phyloP scores from a whole-genome alignment of 1,284 basidiomycete species.

The Rhodotorula sp. region DNA sequence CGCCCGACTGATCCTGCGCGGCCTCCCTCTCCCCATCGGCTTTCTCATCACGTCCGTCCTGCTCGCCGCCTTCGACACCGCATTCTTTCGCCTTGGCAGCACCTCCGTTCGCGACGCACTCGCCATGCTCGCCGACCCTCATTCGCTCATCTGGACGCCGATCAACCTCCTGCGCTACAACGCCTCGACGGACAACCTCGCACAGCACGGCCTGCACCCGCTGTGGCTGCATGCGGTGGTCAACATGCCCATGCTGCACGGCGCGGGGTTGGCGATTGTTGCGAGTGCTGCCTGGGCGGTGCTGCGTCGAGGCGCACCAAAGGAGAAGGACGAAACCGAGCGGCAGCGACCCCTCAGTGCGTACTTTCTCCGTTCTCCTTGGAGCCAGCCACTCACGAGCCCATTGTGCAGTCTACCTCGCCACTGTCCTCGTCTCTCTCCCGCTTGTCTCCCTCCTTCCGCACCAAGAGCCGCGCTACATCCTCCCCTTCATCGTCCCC shows the following conservation, averaged over 20 bases:
- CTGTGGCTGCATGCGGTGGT: constrained; percentile 47
- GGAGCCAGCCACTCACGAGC: neutral
- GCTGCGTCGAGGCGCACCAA: neutral
- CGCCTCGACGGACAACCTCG: constrained; percentile 46
- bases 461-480: constrained; percentile 52
- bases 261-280: constrained; percentile 26
- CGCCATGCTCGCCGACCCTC: neutral
- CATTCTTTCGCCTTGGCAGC: constrained; percentile 3
- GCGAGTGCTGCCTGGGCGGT: neutral
- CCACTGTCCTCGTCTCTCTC: constrained; percentile 12
- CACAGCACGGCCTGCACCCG: constrained; percentile 50
- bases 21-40: constrained; percentile 1
- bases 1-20: neutral
- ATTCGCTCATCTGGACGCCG: constrained; percentile 41
- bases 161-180: constrained; percentile 50
- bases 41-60: constrained; percentile 6
- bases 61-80: constrained; percentile 30
- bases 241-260: constrained; percentile 50
- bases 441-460: constrained; percentile 48
- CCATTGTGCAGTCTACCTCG: constrained; percentile 13
- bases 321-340: neutral
- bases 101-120: neutral
- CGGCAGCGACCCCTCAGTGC: neutral
- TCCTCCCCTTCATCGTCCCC: constrained; percentile 48
- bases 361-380: neutral